Conservation (phyloP, 108 stramenopile species). For the Pseudonitzschia delicatissima region DNA sequence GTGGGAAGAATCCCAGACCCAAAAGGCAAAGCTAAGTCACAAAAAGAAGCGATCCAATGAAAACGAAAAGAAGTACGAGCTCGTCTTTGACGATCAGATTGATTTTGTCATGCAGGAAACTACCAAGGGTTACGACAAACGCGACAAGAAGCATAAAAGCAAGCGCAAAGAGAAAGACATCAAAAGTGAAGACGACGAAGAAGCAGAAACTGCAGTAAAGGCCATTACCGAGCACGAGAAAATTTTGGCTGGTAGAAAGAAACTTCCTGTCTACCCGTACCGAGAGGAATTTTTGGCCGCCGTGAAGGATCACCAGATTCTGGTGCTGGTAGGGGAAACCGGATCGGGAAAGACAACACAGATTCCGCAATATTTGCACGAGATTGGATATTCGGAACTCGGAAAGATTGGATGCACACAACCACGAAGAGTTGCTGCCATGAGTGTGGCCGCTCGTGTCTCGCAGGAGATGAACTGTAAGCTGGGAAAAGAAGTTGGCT, state of each 20-base stretch:
- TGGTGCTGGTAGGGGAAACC: conserved; percentile 91
- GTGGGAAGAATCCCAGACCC: conserved; percentile 95
- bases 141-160: conserved; percentile 37
- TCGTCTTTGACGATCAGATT: conserved; percentile 95
- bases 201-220: conserved; percentile 2
- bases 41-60: conserved; percentile 26
- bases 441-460: conserved; percentile 97
- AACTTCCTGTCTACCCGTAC: conserved; percentile 95
- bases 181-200: conserved; percentile 41
- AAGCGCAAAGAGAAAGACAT: conserved; percentile 13
- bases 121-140: conserved; percentile 73
- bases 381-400: conserved; percentile 95
- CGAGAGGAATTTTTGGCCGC: conserved; percentile 92
- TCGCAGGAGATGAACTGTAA: conserved; percentile 94
- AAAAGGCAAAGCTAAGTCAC: conserved; percentile 50
- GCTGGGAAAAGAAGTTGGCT: conserved; percentile 97
- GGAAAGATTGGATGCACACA: conserved; percentile 98
- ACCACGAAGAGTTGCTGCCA: conserved; percentile 97
- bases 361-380: conserved; percentile 95
- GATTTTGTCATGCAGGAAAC: conserved; percentile 94
- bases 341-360: conserved; percentile 94
- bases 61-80: conserved; percentile 81
- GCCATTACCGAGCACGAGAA: conserved; percentile 86
- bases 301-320: conserved; percentile 85
- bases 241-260: conserved; percentile 84